Base-by-base conservation (phyloP, 257 asterid genomes). In the Solanum sparsipilum region DNA sequence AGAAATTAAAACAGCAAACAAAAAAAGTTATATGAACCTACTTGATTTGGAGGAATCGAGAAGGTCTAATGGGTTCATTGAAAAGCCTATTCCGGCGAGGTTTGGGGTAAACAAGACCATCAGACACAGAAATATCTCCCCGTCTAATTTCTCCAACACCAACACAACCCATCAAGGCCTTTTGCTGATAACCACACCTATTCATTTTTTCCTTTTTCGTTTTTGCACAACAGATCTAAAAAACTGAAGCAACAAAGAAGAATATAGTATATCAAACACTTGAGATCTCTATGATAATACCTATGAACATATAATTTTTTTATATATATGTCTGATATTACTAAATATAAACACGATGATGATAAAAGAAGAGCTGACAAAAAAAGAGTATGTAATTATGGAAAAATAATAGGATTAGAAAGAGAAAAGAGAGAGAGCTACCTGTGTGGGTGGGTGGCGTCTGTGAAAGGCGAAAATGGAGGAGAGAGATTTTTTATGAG, bases 31-130 rank as follows among this genome's bases (percentile, higher is more conserved):
- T 5, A 75, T 21, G 5, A 76, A 76, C 58, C 25, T 76, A 76
- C 84, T 38, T 76, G 84, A 76, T 76, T 76, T 76, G 84, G 4
- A 76, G 84, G 34, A 76, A 76, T 44, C 38, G 18, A 41, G 84
- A 79, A 79, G 84, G 63, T 48, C 41, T 81, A 1, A 81, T 46
- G 16, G 41, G 27, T 29, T 81, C 85, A 7, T 81, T 52, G 6
- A 29, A 9, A 13, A 29, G 0, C 41, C 21, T 29, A 6, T 29
- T 20, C 38, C 67, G 36, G 38, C 87, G 87, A 85, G 87, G 87
- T 46, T 85, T 85, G 87, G 87, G 87, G 32, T 65, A 85, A 68
- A 85, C 87, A 27, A 85, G 67, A 27, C 65, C 87, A 84, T 36
- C 63, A 35, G 27, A 84, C 5, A 84, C 75, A 21, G 87, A 63